Evolutionary conservation across 75 land plant species (phyloP), one percentile per base, ranked within the genome.

Genomic region (Cupressus sempervirens): DNA sequence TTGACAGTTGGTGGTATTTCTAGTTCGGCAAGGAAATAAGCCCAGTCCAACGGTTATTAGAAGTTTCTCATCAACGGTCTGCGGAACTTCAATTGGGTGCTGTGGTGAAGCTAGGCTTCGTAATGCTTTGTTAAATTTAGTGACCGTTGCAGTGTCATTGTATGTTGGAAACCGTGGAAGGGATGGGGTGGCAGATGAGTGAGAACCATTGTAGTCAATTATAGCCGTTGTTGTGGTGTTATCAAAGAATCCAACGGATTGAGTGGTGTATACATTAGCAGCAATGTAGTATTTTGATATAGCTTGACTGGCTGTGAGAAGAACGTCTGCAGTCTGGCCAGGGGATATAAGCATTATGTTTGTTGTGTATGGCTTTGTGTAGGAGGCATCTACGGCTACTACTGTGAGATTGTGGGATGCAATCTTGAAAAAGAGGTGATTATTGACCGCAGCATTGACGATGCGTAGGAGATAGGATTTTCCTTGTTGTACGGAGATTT

Each of bases 31-130:
- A 3, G 91, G 91, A 38, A 38, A 86, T 32, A 89, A 83, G 4
- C 91, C 91, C 1, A 91, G 84, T 7, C 96, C 96, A 7, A 94
- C 91, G 6, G 93, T 90, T 82, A 94, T 89, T 85, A 93, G 83
- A 38, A 94, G 86, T 23, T 84, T 70, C 53, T 68, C 76, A 84
- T 94, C 93, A 36, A 94, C 89, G 9, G 70, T 84, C 68, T 85
- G 87, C 18, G 94, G 94, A 35, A 92, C 93, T 10, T 86, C 83
- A 0, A 89, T 90, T 14, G 93, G 92, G 85, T 87, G 90, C 38
- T 92, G 86, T 3, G 87, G 67, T 36, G 79, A 90, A 20, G 89
- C 90, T 20, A 91, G 68, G 90, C 93, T 91, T 3, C 88, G 83
- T 23, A 90, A 81, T 32, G 81, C 80, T 29, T 73, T 38, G 3